phyloP scores from a whole-genome alignment of 2,329 filamentous ascomycete genomes.

The Meredithiella fracta region DNA sequence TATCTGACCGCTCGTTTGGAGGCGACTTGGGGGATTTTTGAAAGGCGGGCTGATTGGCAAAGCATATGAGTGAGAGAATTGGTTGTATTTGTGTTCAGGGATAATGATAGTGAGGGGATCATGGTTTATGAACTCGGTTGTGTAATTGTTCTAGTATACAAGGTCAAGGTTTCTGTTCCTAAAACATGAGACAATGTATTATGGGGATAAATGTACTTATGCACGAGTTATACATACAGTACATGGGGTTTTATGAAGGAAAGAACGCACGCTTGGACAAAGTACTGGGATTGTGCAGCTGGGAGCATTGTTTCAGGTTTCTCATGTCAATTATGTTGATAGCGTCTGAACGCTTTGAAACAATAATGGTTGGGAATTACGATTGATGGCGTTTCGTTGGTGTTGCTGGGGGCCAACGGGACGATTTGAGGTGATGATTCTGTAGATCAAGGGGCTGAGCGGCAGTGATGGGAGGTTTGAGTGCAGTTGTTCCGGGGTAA shows the following conservation, averaged over 20 bases:
- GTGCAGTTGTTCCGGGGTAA: not conserved
- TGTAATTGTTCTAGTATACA: not conserved
- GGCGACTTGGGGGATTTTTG: no score
- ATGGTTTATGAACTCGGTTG: no score
- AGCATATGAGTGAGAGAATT: no score
- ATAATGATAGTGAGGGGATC: no score
- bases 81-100: no score
- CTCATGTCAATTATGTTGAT: not conserved
- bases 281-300: not conserved
- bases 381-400: not conserved
- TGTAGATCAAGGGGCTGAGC: no score
- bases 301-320: not conserved
- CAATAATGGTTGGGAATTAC: not conserved
- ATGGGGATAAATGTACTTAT: not conserved
- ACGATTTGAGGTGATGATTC: no score
- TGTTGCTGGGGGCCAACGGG: no score
- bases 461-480: no score
- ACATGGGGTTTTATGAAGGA: not conserved
- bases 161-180: not conserved
- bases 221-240: not conserved
- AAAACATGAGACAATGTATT: not conserved
- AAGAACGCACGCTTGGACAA: not conserved
- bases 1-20: no score
- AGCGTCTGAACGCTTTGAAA: not conserved
- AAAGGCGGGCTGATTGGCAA: no score